Evolutionary conservation across 768 basidiomycete species (phyloP).

Genomic region (Suillus sp.): DNA sequence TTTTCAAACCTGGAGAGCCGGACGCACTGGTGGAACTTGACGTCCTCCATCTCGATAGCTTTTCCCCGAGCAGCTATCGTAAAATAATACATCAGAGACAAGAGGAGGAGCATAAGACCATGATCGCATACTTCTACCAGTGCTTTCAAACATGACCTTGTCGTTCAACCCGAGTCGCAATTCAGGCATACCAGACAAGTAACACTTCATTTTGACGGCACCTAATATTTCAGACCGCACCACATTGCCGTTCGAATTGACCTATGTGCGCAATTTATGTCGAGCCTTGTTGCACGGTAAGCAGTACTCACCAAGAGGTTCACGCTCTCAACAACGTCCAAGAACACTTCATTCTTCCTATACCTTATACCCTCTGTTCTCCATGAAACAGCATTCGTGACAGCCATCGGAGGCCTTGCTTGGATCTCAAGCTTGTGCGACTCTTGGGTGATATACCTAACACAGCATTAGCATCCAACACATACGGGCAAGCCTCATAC

Average conservation of each 20-base stretch:
- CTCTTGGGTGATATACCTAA: slow-evolving; percentile 96
- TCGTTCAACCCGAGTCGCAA: slow-evolving; percentile 94
- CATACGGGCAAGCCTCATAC: background rate
- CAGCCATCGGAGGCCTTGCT: slow-evolving; percentile 91
- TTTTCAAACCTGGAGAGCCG: slow-evolving; percentile 97
- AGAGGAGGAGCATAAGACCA: background rate
- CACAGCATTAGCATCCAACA: slow-evolving; percentile 6
- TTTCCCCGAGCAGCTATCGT: slow-evolving; percentile 84
- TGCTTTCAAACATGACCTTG: slow-evolving; percentile 99
- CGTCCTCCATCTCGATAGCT: slow-evolving; percentile 99
- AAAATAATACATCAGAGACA: slow-evolving; percentile 5
- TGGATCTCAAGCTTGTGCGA: slow-evolving; percentile 95
- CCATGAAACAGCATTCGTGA: slow-evolving; percentile 99
- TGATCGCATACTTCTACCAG: slow-evolving; percentile 78
- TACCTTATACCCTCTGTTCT: slow-evolving; percentile 96
- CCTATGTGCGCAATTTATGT: slow-evolving; percentile 46
- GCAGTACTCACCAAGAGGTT: slow-evolving; percentile 77
- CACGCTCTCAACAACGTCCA: slow-evolving; percentile 97
- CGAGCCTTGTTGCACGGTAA: background rate
- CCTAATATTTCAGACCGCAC: slow-evolving; percentile 97
- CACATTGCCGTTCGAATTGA: slow-evolving; percentile 96
- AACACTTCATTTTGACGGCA: slow-evolving; percentile 99
- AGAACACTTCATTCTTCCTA: slow-evolving; percentile 98
- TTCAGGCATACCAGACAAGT: slow-evolving; percentile 99
- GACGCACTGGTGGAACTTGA: slow-evolving; percentile 99